Conservation (phyloP, 179 eudicot genomes). For the Gypsophila paniculata region DNA sequence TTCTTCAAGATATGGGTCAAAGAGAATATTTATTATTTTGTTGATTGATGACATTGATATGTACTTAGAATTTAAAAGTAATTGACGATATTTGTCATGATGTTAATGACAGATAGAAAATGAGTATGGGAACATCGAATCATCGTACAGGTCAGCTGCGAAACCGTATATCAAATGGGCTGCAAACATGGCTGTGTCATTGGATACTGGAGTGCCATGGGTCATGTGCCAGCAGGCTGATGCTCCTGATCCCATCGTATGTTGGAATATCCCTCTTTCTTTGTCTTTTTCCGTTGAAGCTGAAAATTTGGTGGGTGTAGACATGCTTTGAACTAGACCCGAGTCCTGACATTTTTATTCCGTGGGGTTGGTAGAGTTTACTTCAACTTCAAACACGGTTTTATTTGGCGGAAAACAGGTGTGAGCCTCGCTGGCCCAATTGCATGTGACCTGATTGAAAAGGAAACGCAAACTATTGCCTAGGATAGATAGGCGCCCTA, state of each 20-base stretch:
- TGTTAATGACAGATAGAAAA: slow-evolving; percentile 65
- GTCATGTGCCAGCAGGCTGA: slow-evolving; percentile 91
- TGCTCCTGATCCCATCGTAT: slow-evolving; percentile 86
- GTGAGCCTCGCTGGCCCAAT: no score
- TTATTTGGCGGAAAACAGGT: no score
- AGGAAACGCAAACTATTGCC: not conserved
- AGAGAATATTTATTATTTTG: not conserved
- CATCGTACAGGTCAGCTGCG: slow-evolving; percentile 52
- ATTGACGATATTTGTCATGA: not conserved
- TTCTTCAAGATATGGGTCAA: slow-evolving; percentile 18
- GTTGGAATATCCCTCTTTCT: slow-evolving; percentile 18
- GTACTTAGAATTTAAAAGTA: not conserved
- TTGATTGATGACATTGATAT: not conserved
- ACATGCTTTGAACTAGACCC: not conserved
- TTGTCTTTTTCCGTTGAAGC: not conserved
- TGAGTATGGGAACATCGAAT: slow-evolving; percentile 79
- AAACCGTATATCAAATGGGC: slow-evolving; percentile 85
- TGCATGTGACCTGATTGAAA: not conserved
- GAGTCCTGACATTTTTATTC: no score
- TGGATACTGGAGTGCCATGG: slow-evolving; percentile 99
- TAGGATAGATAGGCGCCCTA: not conserved
- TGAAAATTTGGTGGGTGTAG: not conserved
- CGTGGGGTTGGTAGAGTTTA: no score
- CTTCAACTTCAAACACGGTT: no score
- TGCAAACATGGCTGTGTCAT: slow-evolving; percentile 83